These are phyloP conservation scores for Cicer yamashitae DNA, from an alignment of 306 rosid genomes.

Conservation along the genomic window DNA sequence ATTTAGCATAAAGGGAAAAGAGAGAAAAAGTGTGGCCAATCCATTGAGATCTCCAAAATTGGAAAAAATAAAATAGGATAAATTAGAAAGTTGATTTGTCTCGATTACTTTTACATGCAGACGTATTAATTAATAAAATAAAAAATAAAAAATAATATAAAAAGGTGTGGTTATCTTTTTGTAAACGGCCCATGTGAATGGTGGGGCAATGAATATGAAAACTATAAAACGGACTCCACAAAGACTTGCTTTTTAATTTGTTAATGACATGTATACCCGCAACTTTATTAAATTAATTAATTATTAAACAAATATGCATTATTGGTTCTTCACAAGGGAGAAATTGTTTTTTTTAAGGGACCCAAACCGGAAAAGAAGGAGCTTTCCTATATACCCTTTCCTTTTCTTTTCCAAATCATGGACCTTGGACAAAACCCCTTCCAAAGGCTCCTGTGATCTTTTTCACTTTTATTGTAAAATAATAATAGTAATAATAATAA, in stretches of 20 bases:
- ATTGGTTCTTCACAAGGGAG: slow-evolving; percentile 82
- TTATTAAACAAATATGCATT: slow-evolving; percentile 70
- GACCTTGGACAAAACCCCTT: slow-evolving; percentile 51
- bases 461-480: slow-evolving; percentile 32
- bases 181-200: slow-evolving; percentile 86
- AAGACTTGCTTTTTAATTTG: slow-evolving; percentile 69
- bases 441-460: slow-evolving; percentile 50
- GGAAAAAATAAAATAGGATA: slow-evolving; percentile 40
- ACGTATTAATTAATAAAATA: slow-evolving; percentile 20
- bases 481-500: slow-evolving; percentile 36
- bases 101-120: slow-evolving; percentile 40
- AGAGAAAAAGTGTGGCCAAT: not conserved
- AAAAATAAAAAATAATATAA: slow-evolving; percentile 23
- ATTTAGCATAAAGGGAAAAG: slow-evolving; percentile 1
- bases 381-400: slow-evolving; percentile 67
- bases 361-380: slow-evolving; percentile 70
- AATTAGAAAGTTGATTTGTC: slow-evolving; percentile 53
- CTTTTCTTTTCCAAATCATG: slow-evolving; percentile 46
- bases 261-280: slow-evolving; percentile 75
- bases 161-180: slow-evolving; percentile 52
- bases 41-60: slow-evolving; percentile 41
- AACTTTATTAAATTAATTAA: slow-evolving; percentile 48
- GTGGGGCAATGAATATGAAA: slow-evolving; percentile 72
- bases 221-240: slow-evolving; percentile 78
- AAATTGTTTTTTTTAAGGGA: slow-evolving; percentile 68